Evolutionary conservation across 768 basidiomycete genomes (phyloP), one percentile per base, ranked within the genome.

Genomic region (Suillus occidentalis): DNA sequence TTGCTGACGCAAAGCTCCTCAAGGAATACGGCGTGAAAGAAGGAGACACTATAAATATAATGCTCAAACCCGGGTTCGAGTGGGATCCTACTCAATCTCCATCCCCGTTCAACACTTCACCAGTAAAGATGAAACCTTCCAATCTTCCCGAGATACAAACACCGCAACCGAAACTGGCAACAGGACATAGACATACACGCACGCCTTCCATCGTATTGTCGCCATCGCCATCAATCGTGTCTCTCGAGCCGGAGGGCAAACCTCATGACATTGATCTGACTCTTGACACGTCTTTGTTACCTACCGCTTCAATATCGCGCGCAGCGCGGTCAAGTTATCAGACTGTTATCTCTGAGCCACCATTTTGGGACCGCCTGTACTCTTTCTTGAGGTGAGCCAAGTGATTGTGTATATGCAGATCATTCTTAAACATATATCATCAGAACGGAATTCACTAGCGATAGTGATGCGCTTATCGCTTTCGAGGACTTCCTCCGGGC

Each of bases 401-500:
- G 42, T 20, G 25, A 59, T 0, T 20, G 31, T 55, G 6, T 16
- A 45, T 63, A 25, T 14, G 20, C 42, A 10, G 16, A 42, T 39
- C 22, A 13, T 12, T 5, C 1, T 39, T 64, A 9, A 25, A 50
- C 14, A 59, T 52, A 60, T 61, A 62, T 45, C 37, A 57, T 9
- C 64, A 91, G 89, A 68, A 75, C 79, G 10, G 86, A 94, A 72
- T 93, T 92, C 68, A 70, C 80, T 28, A 84, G 82, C 40, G 83
- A 85, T 34, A 76, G 80, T 43, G 95, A 96, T 69, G 87, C 87
- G 1, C 81, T 87, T 37, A 75, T 77, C 18, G 92, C 89, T 1
- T 98, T 94, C 78, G 96, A 98, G 77, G 87, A 89, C 63, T 97
- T 94, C 78, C 84, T 99, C 68, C 80, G 87, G 22, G 91, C 89